Evolutionary conservation across 306 rosid genomes (phyloP).

Genomic region (Delonix regia): DNA sequence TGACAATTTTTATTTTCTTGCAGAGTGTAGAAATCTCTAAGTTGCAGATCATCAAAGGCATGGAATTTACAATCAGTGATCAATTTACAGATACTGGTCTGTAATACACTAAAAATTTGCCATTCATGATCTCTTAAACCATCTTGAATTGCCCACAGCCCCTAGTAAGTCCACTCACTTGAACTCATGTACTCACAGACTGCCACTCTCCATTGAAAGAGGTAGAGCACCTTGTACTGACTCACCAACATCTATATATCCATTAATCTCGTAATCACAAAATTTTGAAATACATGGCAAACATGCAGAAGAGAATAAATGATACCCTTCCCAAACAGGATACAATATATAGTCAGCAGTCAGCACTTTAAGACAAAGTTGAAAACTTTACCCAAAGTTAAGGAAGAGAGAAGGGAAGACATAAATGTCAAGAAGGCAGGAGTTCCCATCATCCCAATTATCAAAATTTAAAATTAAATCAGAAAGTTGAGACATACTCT

Average conservation of each 20-base stretch:
- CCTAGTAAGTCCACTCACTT: not conserved
- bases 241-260: not conserved
- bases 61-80: not conserved
- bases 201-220: constrained; percentile 20
- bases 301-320: not conserved
- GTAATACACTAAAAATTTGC: constrained; percentile 12
- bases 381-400: not conserved
- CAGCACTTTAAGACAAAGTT: not conserved
- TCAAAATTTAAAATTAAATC: not conserved
- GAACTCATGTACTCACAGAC: constrained; percentile 34
- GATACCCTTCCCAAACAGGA: not conserved
- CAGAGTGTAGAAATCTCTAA: not conserved
- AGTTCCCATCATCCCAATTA: not conserved
- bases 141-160: constrained; percentile 24
- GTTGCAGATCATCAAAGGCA: not conserved
- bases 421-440: not conserved
- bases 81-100: not conserved
- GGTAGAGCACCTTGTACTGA: constrained; percentile 16
- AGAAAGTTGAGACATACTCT: not conserved
- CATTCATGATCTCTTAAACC: constrained; percentile 21
- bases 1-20: not conserved
- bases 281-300: not conserved
- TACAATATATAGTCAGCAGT: constrained; percentile 10
- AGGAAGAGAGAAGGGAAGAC: not conserved
- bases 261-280: constrained; percentile 25